Base-by-base conservation (phyloP, 169 alveolate species). In the Plasmodium billcollinsi region DNA sequence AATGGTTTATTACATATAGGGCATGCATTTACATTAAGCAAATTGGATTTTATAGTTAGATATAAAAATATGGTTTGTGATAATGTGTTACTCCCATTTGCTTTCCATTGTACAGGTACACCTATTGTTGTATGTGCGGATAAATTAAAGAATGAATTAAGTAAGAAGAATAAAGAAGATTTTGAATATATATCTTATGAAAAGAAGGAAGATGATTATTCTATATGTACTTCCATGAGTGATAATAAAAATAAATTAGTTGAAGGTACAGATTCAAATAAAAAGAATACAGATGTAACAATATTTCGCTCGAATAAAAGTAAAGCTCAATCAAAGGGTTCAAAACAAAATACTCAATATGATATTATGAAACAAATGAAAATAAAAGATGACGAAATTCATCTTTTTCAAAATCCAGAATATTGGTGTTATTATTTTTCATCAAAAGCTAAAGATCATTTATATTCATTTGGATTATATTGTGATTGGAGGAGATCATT, bases 81-180 rank as follows among this genome's bases (percentile, higher is more conserved):
- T 88, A 96, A 96, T 71, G 99, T 96, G 0, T 95, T 99, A 61
- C 97, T 98, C 93, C 99, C 99, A 11, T 98, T 98, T 78, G 99
- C 99, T 18, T 98, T 99, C 90, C 99, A 99, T 94, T 98, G 99
- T 94, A 98, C 99, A 0, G 99, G 99, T 73, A 94, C 98, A 99
- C 99, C 99, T 15, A 98, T 98, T 6, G 97, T 97, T 78, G 99
- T 99, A 4, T 97, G 99, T 54, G 99, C 99, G 0, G 97, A 95
- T 73, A 97, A 95, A 88, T 93, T 97, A 8, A 94, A 93, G 76
- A 92, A 93, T 58, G 99, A 98, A 90, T 80, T 97, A 26, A 86
- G 75, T 12, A 54, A 73, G 2, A 49, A 39, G 45, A n/a, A 67
- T 5, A 52, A 29, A 8, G 8, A 11, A 1, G 24, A 59, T 18